Evolutionary conservation across 2,329 filamentous ascomycete genomes (phyloP).

Genomic region (Teratosphaeria viscida): DNA sequence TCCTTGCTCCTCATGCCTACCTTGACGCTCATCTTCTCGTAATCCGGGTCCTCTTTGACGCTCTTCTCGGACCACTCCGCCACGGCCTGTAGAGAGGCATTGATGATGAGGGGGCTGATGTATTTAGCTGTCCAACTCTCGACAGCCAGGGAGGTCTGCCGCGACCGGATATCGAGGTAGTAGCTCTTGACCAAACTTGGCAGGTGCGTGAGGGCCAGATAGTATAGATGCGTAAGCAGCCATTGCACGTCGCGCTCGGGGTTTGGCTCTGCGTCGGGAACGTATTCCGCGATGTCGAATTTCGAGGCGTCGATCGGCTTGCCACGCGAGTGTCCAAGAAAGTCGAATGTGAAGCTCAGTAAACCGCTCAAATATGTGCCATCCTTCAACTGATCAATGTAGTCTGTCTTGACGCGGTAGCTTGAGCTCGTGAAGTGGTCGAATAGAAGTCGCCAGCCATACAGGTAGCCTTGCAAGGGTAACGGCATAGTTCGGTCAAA

Average conservation of each 20-base stretch:
- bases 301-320: slow-evolving; percentile 61
- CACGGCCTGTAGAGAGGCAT: slow-evolving; percentile 56
- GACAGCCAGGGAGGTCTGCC: slow-evolving; percentile 67
- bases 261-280: slow-evolving; percentile 43
- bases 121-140: slow-evolving; percentile 76
- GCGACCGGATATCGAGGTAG: slow-evolving; percentile 71
- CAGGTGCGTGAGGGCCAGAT: slow-evolving; percentile 63
- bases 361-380: slow-evolving; percentile 58
- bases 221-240: slow-evolving; percentile 79
- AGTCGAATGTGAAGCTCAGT: slow-evolving; percentile 71
- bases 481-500: slow-evolving; percentile 58
- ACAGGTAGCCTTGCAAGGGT: slow-evolving; percentile 64
- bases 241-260: slow-evolving; percentile 69
- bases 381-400: slow-evolving; percentile 67
- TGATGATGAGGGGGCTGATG: slow-evolving; percentile 62
- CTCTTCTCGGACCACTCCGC: slow-evolving; percentile 50
- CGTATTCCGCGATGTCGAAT: slow-evolving; percentile 58
- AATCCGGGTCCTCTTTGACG: slow-evolving; percentile 28
- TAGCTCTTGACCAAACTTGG: slow-evolving; percentile 72
- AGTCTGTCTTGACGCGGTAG: slow-evolving; percentile 71
- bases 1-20: slow-evolving; percentile 62
- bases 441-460: slow-evolving; percentile 84
- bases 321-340: slow-evolving; percentile 67
- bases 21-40: slow-evolving; percentile 54
- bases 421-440: slow-evolving; percentile 57